These are phyloP conservation scores for Papiliotrema flavescens DNA, from an alignment of 1,284 basidiomycete genomes.

Conservation along the genomic window DNA sequence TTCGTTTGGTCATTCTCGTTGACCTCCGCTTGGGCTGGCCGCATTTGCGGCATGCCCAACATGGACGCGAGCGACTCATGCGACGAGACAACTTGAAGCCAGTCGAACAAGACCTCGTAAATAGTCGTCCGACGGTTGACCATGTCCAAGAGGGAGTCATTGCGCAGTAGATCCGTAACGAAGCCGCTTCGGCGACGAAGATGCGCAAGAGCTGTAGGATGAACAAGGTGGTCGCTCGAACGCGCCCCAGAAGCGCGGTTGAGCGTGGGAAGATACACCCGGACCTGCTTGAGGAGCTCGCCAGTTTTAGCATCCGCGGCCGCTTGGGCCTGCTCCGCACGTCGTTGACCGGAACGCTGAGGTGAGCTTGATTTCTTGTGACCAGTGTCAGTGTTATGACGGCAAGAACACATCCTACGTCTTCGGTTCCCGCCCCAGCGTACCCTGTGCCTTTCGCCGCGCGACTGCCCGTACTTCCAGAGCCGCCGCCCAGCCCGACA, in stretches of 20 bases:
- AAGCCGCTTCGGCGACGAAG: constrained; percentile 82
- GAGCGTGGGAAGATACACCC: constrained; percentile 72
- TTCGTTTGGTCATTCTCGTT: constrained; percentile 8
- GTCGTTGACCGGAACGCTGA: constrained; percentile 71
- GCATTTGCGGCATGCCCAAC: constrained; percentile 96
- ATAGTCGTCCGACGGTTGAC: constrained; percentile 74
- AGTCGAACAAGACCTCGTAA: constrained; percentile 84
- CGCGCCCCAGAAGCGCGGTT: constrained; percentile 66
- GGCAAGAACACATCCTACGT: too few relatives aligned
- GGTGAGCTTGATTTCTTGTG: neutral
- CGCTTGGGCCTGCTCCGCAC: constrained; percentile 67
- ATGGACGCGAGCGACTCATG: constrained; percentile 86
- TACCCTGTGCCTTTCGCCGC: constrained; percentile 71
- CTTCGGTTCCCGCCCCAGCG: constrained; percentile 71
- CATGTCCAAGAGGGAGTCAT: constrained; percentile 89
- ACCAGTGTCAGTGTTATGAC: too few relatives aligned
- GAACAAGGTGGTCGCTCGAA: constrained; percentile 79
- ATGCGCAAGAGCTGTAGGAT: constrained; percentile 82
- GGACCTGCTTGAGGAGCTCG: constrained; percentile 62
- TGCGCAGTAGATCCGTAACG: constrained; percentile 75
- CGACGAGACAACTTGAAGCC: constrained; percentile 77
- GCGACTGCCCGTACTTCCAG: constrained; percentile 47
- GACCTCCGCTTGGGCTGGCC: constrained; percentile 32
- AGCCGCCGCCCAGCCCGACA: neutral
- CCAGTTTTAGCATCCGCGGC: constrained; percentile 68